A percentile compares a stretch with the other conserved stretches of the same genome.
Evolutionary conservation across 2,329 filamentous ascomycete genomes (phyloP).

Genomic region (Beauveria sp.): DNA sequence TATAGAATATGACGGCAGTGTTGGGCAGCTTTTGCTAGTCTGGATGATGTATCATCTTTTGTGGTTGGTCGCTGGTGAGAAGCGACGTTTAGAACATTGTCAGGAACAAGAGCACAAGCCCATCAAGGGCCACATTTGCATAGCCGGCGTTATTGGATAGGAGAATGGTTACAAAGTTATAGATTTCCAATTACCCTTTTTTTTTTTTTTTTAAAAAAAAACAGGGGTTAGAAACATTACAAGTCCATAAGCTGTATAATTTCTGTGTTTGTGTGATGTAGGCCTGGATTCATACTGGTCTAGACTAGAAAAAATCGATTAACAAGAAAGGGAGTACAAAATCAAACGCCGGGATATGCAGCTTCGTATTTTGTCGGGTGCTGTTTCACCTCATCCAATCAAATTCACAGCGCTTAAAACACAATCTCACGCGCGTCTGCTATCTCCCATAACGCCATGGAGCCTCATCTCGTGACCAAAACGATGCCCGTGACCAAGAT

Average conservation of each 20-base stretch:
- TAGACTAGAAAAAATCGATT: neutral
- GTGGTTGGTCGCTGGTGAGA: neutral
- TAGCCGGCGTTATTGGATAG: slow-evolving; percentile 9
- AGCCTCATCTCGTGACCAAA: neutral
- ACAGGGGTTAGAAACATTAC: too few relatives aligned
- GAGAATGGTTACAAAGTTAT: neutral
- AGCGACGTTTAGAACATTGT: neutral
- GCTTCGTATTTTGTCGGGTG: neutral
- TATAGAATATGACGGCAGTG: neutral
- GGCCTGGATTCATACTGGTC: neutral
- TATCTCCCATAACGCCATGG: neutral
- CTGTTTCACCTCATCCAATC: neutral
- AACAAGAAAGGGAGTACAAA: neutral
- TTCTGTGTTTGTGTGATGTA: too few relatives aligned
- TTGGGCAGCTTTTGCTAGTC: neutral
- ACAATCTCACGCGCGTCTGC: neutral
- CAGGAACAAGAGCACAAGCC: neutral
- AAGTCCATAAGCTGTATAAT: too few relatives aligned
- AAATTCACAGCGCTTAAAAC: neutral
- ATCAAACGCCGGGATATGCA: neutral
- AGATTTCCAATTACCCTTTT: neutral
- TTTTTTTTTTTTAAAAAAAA: too few relatives aligned
- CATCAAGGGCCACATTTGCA: neutral
- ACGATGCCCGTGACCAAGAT: neutral
- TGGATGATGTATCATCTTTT: neutral